Conservation (phyloP, 164 flowering plant genomes). For the Umbellularia californica region DNA sequence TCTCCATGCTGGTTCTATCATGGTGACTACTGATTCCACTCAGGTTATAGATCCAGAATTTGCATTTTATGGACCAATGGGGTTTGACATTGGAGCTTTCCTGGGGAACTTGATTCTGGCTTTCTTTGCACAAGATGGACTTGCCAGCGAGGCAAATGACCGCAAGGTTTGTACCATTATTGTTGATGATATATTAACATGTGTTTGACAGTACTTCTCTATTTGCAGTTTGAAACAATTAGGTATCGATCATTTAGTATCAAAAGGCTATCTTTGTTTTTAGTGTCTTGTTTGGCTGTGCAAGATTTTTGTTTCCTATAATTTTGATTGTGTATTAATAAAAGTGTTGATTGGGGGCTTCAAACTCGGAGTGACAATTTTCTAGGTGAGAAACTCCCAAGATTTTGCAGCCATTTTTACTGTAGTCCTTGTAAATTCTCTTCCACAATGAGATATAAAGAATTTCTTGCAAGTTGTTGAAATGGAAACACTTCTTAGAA, state of each 20-base stretch:
- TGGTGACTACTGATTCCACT: slow-evolving; percentile 87
- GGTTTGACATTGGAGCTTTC: slow-evolving; percentile 90
- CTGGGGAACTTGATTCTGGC: slow-evolving; percentile 82
- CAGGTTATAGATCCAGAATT: slow-evolving; percentile 98
- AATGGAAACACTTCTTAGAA: too few species aligned
- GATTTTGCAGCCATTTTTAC: not conserved
- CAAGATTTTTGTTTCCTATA: not conserved
- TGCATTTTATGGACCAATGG: slow-evolving; percentile 94
- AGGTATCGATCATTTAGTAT: too few species aligned
- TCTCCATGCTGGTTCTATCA: slow-evolving; percentile 92
- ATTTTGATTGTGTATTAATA: too few species aligned
- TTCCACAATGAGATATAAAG: not conserved
- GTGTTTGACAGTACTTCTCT: too few species aligned
- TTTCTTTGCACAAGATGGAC: slow-evolving; percentile 91
- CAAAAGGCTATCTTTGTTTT: not conserved
- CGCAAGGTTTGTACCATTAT: slow-evolving; percentile 43
- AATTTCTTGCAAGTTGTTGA: too few species aligned
- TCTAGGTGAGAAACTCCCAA: not conserved
- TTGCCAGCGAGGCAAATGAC: slow-evolving; percentile 52
- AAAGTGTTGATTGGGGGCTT: too few species aligned
- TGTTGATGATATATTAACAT: too few species aligned
- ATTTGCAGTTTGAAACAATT: too few species aligned
- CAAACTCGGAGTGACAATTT: too few species aligned
- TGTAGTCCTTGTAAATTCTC: not conserved
- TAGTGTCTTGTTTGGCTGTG: not conserved